phyloP scores from a whole-genome alignment of 2,329 filamentous ascomycete genomes.

The Dothiorella sarmentorum region DNA sequence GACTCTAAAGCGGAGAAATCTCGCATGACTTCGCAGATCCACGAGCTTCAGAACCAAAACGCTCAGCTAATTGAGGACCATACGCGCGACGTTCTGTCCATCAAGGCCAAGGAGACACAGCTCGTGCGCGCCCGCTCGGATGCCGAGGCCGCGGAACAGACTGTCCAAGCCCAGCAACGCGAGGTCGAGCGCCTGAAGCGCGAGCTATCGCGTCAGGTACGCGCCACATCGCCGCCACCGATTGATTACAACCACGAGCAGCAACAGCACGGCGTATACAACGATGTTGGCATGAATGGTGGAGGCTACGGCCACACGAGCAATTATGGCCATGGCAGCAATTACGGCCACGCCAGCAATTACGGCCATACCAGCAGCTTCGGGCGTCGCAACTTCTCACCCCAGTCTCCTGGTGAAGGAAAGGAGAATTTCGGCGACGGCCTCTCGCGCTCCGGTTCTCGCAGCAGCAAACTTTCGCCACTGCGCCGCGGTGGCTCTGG shows the following conservation, averaged over 20 bases:
- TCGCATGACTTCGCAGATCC: conserved; percentile 79
- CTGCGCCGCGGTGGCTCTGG: conserved; percentile 30
- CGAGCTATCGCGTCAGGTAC: conserved; percentile 60
- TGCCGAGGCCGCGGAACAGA: conserved; percentile 81
- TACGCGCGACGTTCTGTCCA: conserved; percentile 88
- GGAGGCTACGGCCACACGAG: conserved; percentile 60
- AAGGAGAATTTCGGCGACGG: conserved; percentile 45
- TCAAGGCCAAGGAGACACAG: conserved; percentile 98
- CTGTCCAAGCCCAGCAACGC: conserved; percentile 75
- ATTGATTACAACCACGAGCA: conserved; percentile 37
- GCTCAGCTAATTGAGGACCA: conserved; percentile 96
- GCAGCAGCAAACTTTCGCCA: conserved; percentile 39
- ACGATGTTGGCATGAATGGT: conserved; percentile 60
- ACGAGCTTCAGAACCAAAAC: conserved; percentile 95
- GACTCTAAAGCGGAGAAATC: conserved; percentile 78
- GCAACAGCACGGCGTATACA: conserved; percentile 24
- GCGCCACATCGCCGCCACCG: conserved; percentile 55
- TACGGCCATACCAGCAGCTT: conserved; percentile 28
- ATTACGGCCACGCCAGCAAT: conserved; percentile 59
- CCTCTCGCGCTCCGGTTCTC: conserved; percentile 26
- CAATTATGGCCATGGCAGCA: conserved; percentile 31
- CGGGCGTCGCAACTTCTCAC: conserved; percentile 27
- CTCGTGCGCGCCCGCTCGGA: conserved; percentile 88
- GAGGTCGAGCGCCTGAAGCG: conserved; percentile 94
- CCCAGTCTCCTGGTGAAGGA: conserved; percentile 37